Base-by-base conservation (phyloP, 768 basidiomycete genomes). In the Gyrodon lividus region DNA sequence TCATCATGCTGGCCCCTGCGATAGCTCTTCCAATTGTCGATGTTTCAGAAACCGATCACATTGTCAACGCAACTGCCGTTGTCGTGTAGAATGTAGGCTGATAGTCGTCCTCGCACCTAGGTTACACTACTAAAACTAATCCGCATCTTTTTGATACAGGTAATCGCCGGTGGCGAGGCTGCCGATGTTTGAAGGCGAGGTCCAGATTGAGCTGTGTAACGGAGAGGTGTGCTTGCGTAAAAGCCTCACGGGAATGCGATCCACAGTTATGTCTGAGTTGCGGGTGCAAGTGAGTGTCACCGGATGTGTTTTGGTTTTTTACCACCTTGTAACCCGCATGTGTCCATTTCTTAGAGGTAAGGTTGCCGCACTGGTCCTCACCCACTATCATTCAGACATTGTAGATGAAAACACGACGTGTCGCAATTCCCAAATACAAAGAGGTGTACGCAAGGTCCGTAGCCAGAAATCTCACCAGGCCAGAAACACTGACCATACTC, bases 261-360 rank as follows among this genome's bases (percentile, higher is more conserved):
- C 84, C 86, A 3, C 81, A 82, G 31, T 51, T 87, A 8, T 90
- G 88, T 54, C 6, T 58, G 10, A 69, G 69, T 12, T 86, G 86
- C 60, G 68, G 72, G 54, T 71, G 76, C 48, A 75, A 63, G 82
- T 83, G 39, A 57, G 75, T 69, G 17, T 44, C 33, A 23, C 24
- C 35, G 34, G 16, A 31, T 20, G 7, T 14, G 16, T 31, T 30
- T 26, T 26, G 19, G 6, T 28, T 16, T 28, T 19, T 9, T n/a
- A n/a, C n/a, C n/a, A n/a, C n/a, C 28, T 40, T 14, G 22, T 26
- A 38, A 37, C n/a, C 20, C 22, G 4, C 35, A 28, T 13, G 17
- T 24, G 5, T 46, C 30, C n/a, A 14, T 43, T 48, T 39, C 39
- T 17, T 38, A 70, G 66, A 46, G 66, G 66, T 70, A 60, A 46